Evolutionary conservation across 495 filamentous ascomycete species (phyloP), one percentile per base, ranked within the genome.

Genomic region (Hyaloscypha variabilis): DNA sequence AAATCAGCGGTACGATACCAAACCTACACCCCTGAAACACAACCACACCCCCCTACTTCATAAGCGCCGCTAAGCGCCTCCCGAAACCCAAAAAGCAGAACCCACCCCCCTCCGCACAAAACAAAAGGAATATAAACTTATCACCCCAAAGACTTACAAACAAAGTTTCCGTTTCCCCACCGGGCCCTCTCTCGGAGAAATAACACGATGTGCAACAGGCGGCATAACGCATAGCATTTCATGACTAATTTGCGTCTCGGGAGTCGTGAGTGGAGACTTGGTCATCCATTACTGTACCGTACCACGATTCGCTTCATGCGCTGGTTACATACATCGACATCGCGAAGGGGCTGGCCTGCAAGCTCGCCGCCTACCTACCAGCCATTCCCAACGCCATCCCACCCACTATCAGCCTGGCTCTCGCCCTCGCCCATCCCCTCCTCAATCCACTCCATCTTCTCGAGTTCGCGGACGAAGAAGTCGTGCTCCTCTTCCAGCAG

Each of bases 401-500:
- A 68, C 2, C 57, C 50, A 31, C 61, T 65, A 24, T 65, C 65
- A n/a, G 60, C 66, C 23, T 61, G 56, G 29, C 66, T 68, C 36
- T 68, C 66, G 5, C 66, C 66, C 39, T 68, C 66, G 13, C 36
- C 30, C 39, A 62, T 57, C 2, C 49, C 51, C 34, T 66, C 64
- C 4, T 66, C 64, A 25, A 62, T 61, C 57, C 50, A 66, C 64
- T 86, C 87, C 84, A 96, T 89, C 73, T 89, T 91, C 77, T 94
- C 94, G 62, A 97, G 77, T 78, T 99, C 95, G 52, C 92, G 80
- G 23, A 85, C 83, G 73, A 99, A 99, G 73, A 97, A 99, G 71
- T 96, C 92, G 58, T 90, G 83, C 71, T 96, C 93, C 74, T 92
- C 90, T 58, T 88, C 86, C 73, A 91, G 76, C 46, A 91, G 79